Evolutionary conservation across 495 filamentous ascomycete species (phyloP).

Genomic region (Penicillium parvum): DNA sequence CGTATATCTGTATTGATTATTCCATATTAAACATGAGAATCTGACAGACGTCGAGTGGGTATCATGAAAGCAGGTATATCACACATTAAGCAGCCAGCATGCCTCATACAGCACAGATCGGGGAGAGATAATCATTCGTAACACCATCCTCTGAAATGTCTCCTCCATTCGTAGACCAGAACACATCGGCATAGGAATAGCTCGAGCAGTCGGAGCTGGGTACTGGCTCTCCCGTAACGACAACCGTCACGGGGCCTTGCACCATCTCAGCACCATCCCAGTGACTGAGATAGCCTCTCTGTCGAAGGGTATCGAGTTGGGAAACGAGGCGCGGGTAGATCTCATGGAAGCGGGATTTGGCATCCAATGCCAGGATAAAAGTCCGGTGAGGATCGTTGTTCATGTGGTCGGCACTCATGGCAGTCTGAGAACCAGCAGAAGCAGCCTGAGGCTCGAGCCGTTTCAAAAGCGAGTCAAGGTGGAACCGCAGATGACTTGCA

Average conservation of each 20-base stretch:
- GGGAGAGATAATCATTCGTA: conserved; percentile 7
- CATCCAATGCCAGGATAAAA: conserved; percentile 17
- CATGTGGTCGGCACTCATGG: neutral
- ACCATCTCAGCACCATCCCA: conserved; percentile 44
- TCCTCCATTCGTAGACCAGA: conserved; percentile 57
- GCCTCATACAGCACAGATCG: conserved; percentile 14
- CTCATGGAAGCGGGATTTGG: conserved; percentile 8
- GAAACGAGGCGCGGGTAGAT: conserved; percentile 17
- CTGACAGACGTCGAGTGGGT: conserved; percentile 5
- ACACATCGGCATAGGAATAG: conserved; percentile 51
- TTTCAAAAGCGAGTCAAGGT: conserved; percentile 11
- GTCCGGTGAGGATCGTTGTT: neutral
- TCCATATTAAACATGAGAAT: neutral
- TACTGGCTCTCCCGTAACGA: conserved; percentile 61
- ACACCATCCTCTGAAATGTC: conserved; percentile 1
- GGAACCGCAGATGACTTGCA: conserved; percentile 12
- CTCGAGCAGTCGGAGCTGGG: conserved; percentile 42
- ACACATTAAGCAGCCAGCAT: neutral
- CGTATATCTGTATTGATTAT: neutral
- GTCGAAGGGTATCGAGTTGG: conserved; percentile 54
- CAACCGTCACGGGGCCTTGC: conserved; percentile 61
- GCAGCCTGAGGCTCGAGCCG: neutral
- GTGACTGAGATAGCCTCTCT: conserved; percentile 54
- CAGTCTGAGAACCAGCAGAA: neutral
- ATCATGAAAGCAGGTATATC: conserved; percentile 7